These are phyloP conservation scores for Sutorius eximius DNA, from an alignment of 1,284 basidiomycete genomes.

Conservation along the genomic window DNA sequence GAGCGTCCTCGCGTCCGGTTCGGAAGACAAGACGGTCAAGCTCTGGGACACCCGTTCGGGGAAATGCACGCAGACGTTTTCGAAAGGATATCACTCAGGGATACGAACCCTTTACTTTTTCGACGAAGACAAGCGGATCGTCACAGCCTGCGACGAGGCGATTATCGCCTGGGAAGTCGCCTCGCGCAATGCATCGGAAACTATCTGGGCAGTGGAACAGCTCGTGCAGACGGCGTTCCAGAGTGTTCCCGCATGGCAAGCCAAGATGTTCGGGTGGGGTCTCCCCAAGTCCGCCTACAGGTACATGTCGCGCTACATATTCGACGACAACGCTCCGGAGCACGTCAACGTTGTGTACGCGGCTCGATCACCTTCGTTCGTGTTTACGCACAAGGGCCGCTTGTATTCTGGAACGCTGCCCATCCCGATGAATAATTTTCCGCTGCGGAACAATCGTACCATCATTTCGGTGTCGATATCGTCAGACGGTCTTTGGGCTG, in stretches of 20 bases:
- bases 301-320: background rate
- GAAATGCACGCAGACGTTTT: conserved; percentile 17
- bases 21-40: conserved; percentile 26
- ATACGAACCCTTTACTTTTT: conserved; percentile 20
- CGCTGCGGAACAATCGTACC: background rate
- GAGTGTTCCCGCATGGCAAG: conserved; percentile 4
- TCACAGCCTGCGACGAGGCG: conserved; percentile 7
- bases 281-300: background rate
- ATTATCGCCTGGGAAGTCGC: conserved; percentile 16
- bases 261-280: conserved; percentile 14
- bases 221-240: background rate
- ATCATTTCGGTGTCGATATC: conserved; percentile 11
- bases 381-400: background rate
- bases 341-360: conserved; percentile 1
- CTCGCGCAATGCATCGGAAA: conserved; percentile 2
- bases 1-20: conserved; percentile 8
- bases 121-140: conserved; percentile 14
- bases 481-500: conserved; percentile 20
- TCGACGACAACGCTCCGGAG: background rate
- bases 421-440: background rate
- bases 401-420: conserved; percentile 1
- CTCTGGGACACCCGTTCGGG: conserved; percentile 19
- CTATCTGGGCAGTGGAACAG: conserved; percentile 8
- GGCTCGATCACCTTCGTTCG: conserved; percentile 4
- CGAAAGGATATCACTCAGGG: conserved; percentile 14